Evolutionary conservation across 2,329 filamentous ascomycete genomes (phyloP).

Genomic region (Achaetomium macrosporum): DNA sequence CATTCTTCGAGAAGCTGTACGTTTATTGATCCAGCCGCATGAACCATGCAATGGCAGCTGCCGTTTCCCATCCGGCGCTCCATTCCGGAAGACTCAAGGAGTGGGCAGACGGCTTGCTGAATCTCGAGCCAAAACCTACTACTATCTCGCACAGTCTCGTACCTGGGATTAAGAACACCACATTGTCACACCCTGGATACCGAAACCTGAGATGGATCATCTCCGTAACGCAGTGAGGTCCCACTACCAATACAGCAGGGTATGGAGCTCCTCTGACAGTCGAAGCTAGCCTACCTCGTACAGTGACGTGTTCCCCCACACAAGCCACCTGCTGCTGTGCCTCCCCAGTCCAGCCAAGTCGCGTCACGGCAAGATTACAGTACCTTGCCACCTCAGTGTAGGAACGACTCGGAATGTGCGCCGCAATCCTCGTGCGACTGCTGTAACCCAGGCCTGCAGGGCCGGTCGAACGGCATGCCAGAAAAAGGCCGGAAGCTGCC

Average conservation of each 20-base stretch:
- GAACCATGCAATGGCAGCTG: not conserved
- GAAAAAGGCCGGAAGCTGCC: constrained; percentile 1
- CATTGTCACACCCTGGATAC: too few species aligned
- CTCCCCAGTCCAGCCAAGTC: not conserved
- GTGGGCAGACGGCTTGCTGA: not conserved
- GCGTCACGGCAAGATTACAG: constrained; percentile 2
- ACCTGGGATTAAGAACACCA: too few species aligned
- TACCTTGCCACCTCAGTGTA: not conserved
- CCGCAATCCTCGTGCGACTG: constrained; percentile 3
- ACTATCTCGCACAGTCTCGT: too few species aligned
- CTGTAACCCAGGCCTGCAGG: constrained; percentile 11
- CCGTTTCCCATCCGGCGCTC: not conserved
- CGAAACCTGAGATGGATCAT: too few species aligned
- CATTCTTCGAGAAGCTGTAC: not conserved
- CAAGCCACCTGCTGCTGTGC: constrained; percentile 3
- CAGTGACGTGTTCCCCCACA: not conserved
- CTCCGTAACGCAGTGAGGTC: too few species aligned
- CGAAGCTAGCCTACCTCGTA: not conserved
- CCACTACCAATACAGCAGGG: too few species aligned
- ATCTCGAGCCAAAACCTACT: not conserved
- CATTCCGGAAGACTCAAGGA: not conserved
- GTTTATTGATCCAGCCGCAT: not conserved
- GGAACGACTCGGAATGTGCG: constrained; percentile 6
- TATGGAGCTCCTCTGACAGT: not conserved
- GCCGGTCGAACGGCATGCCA: constrained; percentile 3